phyloP scores from a whole-genome alignment of 2,329 filamentous ascomycete genomes.

The Diaporthe sp. region DNA sequence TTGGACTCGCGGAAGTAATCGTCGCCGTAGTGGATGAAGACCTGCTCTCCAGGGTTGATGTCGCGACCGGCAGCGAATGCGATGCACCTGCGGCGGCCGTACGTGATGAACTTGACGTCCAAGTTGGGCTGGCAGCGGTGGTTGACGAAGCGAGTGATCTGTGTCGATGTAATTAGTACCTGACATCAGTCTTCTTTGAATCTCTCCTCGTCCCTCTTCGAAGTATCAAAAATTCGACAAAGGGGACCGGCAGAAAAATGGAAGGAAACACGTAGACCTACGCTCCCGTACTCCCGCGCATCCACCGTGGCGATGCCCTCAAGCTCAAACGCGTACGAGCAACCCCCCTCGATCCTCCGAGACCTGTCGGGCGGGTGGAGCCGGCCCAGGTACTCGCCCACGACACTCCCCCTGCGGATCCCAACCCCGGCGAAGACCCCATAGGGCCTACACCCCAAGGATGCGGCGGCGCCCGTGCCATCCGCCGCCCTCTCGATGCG shows the following conservation, averaged over 20 bases:
- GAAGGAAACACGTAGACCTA: background rate
- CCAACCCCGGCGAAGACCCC: conserved; percentile 18
- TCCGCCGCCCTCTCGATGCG: conserved; percentile 16
- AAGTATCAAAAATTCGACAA: background rate
- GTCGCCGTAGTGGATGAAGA: conserved; percentile 28
- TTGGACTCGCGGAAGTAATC: background rate
- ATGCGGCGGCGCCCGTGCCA: background rate
- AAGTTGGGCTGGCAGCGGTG: conserved; percentile 29
- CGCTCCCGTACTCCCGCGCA: conserved; percentile 14
- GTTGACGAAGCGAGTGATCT: conserved; percentile 29
- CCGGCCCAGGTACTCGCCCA: conserved; percentile 35
- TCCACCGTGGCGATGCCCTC: background rate
- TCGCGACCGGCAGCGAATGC: background rate
- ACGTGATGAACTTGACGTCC: conserved; percentile 5
- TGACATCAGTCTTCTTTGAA: background rate
- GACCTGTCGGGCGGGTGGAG: conserved; percentile 6
- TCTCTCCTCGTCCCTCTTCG: background rate
- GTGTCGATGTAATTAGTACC: background rate
- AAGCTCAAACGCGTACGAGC: conserved; percentile 6
- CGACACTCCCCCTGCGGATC: background rate
- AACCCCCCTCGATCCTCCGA: background rate
- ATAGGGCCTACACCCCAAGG: background rate
- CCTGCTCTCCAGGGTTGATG: conserved; percentile 15
- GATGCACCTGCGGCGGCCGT: conserved; percentile 28
- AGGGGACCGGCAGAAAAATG: background rate